These are phyloP conservation scores for Entomophthora muscae DNA, from an alignment of 371 early-diverging fungal species.

Conservation along the genomic window DNA sequence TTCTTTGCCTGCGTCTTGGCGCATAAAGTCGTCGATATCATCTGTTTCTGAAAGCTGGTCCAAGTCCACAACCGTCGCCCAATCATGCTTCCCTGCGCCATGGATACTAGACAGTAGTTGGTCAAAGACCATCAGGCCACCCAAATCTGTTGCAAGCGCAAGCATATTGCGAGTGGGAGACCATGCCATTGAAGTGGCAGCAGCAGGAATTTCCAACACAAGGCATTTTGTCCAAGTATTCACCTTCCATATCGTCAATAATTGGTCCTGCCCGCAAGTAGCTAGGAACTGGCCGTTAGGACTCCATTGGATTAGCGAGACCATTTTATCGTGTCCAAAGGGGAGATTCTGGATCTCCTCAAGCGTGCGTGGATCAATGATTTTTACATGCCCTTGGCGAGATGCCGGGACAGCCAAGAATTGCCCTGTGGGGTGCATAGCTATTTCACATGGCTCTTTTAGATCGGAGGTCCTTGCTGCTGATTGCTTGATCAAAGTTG, in stretches of 20 bases:
- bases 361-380: neutral
- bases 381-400: neutral
- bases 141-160: neutral
- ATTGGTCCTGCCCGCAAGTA: neutral
- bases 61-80: neutral
- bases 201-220: neutral
- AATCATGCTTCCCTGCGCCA: neutral
- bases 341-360: neutral
- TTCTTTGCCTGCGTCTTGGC: neutral
- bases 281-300: constrained; percentile 4
- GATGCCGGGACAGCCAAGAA: neutral
- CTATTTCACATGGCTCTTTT: neutral
- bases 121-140: neutral
- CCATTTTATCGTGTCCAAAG: neutral
- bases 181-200: neutral
- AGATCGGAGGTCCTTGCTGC: neutral
- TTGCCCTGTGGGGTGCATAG: neutral
- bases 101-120: neutral
- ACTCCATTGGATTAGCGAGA: neutral
- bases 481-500: neutral
- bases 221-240: neutral
- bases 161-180: neutral
- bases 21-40: neutral
- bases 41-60: neutral
- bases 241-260: neutral